Percentiles rank a stretch among this genome's conserved stretches.
These are phyloP conservation scores for Trametes pubescens DNA, from an alignment of 1,284 basidiomycete genomes.

Conservation along the genomic window DNA sequence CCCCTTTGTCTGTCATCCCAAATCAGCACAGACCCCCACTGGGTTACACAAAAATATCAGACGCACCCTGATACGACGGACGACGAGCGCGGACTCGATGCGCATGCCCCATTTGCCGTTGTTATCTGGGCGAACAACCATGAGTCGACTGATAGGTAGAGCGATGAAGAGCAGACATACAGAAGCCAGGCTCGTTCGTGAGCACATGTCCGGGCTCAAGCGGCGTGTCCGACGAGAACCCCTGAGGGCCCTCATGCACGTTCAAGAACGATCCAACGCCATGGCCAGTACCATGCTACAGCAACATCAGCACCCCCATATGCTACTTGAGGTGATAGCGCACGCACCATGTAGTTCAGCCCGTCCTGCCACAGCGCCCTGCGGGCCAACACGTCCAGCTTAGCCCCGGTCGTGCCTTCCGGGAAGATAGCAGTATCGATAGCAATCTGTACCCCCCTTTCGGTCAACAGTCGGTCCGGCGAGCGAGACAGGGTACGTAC, in stretches of 20 bases:
- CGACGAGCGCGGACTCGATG: conserved; percentile 85
- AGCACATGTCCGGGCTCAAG: conserved; percentile 87
- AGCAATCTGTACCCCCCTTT: conserved; percentile 69
- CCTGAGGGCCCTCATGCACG: conserved; percentile 81
- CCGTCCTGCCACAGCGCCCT: conserved; percentile 91
- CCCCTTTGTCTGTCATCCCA: conserved; percentile 62
- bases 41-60: no score
- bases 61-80: conserved; percentile 70
- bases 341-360: conserved; percentile 76
- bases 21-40: no score
- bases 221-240: conserved; percentile 70
- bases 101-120: conserved; percentile 89
- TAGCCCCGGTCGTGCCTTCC: conserved; percentile 81
- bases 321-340: no score
- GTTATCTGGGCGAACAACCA: conserved; percentile 60
- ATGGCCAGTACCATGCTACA: conserved; percentile 84
- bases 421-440: conserved; percentile 92
- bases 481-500: conserved; percentile 54
- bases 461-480: conserved; percentile 18
- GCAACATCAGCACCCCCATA: conserved; percentile 27
- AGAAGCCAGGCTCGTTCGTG: conserved; percentile 89
- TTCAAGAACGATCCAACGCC: conserved; percentile 85
- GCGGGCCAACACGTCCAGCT: conserved; percentile 87
- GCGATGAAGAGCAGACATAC: conserved; percentile 52
- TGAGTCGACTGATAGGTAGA: conserved; percentile 7